These are phyloP conservation scores for Phytophthora ramorum DNA, from an alignment of 352 stramenopile species.

Conservation along the genomic window DNA sequence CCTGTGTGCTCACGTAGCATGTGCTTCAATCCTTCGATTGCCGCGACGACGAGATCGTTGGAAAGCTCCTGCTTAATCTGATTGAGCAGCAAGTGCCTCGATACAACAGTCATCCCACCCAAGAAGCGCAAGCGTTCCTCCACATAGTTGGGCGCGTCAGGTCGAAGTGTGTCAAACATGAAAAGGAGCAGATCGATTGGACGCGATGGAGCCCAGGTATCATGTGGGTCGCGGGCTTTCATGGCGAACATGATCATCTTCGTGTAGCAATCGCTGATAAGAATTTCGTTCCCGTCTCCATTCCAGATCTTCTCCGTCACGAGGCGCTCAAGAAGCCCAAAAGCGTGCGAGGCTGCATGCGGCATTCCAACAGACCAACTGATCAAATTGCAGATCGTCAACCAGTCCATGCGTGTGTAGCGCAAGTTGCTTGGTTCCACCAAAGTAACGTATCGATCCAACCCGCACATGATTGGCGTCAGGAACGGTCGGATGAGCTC, in stretches of 20 bases:
- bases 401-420: slow-evolving; percentile 62
- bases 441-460: slow-evolving; percentile 45
- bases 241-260: slow-evolving; percentile 73
- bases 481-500: slow-evolving; percentile 71
- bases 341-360: slow-evolving; percentile 61
- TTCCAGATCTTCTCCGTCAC: slow-evolving; percentile 66
- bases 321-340: slow-evolving; percentile 68
- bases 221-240: slow-evolving; percentile 31
- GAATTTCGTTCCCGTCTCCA: slow-evolving; percentile 52
- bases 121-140: slow-evolving; percentile 62
- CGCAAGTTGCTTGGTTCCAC: slow-evolving; percentile 38
- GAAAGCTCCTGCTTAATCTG: slow-evolving; percentile 40
- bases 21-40: slow-evolving; percentile 56
- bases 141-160: slow-evolving; percentile 40
- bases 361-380: slow-evolving; percentile 54
- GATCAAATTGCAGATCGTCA: slow-evolving; percentile 69
- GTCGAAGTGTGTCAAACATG: slow-evolving; percentile 55
- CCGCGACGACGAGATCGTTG: slow-evolving; percentile 54
- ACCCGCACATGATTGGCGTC: slow-evolving; percentile 62
- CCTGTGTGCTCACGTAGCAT: slow-evolving; percentile 53
- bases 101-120: slow-evolving; percentile 63
- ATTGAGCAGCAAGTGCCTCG: slow-evolving; percentile 49
- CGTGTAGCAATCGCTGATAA: slow-evolving; percentile 69
- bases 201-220: slow-evolving; percentile 42
- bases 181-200: slow-evolving; percentile 61